A percentile compares a stretch with the other conserved stretches of the same genome.
Conservation (phyloP, 2,329 filamentous ascomycete species). For the Karstenula rhodostoma region DNA sequence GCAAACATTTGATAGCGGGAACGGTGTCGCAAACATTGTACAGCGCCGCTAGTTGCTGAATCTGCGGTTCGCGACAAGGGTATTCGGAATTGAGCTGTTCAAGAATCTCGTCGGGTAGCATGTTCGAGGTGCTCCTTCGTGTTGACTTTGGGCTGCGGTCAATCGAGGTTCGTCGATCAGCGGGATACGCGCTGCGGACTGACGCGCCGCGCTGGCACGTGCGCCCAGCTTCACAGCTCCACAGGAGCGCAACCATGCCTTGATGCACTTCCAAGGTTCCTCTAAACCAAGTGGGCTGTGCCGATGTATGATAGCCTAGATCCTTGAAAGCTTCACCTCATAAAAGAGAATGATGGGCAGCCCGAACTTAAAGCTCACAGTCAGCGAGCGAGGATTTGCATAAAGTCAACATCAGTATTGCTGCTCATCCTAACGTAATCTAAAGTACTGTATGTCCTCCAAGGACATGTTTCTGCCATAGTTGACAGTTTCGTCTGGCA, state of each 20-base stretch:
- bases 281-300: too few species aligned
- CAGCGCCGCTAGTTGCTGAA: slow-evolving; percentile 56
- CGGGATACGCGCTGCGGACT: slow-evolving; percentile 13
- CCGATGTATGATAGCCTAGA: too few species aligned
- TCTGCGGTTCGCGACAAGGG: slow-evolving; percentile 57
- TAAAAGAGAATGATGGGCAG: not conserved
- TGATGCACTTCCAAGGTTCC: not conserved
- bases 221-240: not conserved
- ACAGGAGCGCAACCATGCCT: not conserved
- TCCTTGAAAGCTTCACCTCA: too few species aligned
- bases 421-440: not conserved
- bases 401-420: not conserved
- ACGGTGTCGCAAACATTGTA: slow-evolving; percentile 49
- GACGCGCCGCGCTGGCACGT: slow-evolving; percentile 20
- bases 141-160: not conserved
- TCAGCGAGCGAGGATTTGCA: not conserved
- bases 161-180: not conserved
- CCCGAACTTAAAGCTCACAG: not conserved
- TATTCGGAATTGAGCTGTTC: slow-evolving; percentile 48
- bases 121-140: slow-evolving; percentile 23
- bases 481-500: not conserved
- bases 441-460: not conserved
- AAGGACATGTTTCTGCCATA: not conserved
- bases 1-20: slow-evolving; percentile 3
- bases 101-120: slow-evolving; percentile 50